Evolutionary conservation across 495 filamentous ascomycete genomes (phyloP), one percentile per base, ranked within the genome.

Genomic region (Annulohypoxylon maeteangense): DNA sequence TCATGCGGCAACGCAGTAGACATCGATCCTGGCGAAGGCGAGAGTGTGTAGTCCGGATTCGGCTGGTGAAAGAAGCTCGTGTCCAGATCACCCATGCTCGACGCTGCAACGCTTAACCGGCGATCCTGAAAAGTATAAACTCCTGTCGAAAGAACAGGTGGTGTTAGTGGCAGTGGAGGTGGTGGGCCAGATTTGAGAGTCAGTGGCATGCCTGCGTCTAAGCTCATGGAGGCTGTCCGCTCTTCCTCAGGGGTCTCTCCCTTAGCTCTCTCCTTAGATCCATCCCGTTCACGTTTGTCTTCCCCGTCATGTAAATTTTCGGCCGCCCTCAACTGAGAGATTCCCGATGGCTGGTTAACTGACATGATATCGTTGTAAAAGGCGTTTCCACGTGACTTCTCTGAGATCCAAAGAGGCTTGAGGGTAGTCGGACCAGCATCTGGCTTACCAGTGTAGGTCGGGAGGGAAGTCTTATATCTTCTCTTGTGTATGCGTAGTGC

Each of bases 111-210:
- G 70, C 79, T 81, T 6, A 71, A 76, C 16, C 77, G 80, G 44
- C 79, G 80, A 64, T 81, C 74, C 42, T 84, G 70, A 58, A 85
- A 81, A 11, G 72, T 72, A 45, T 77, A 79, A 32, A 73, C 44
- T 45, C 60, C 69, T 62, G 72, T 63, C 51, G 73, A 78, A 23
- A 78, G 70, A 11, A 74, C 72, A 22, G 80, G 78, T 5, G 80
- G 76, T 22, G 78, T 85, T 70, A 83, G 58, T 54, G 82, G 82
- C 45, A 78, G 76, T 11, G 81, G 78, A 3, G 72, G 80, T 25
- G 79, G 77, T 54, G 76, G 79, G 29, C 75, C 78, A 50, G 76
- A 62, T 54, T 71, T 73, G 66, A 81, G 68, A 38, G 75, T 67
- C 38, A 72, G 67, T 20, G 71, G 61, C 48, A 65, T 68, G 58